phyloP scores from a whole-genome alignment of 148 eudicot species.

The Rhododendron ferrugineum region DNA sequence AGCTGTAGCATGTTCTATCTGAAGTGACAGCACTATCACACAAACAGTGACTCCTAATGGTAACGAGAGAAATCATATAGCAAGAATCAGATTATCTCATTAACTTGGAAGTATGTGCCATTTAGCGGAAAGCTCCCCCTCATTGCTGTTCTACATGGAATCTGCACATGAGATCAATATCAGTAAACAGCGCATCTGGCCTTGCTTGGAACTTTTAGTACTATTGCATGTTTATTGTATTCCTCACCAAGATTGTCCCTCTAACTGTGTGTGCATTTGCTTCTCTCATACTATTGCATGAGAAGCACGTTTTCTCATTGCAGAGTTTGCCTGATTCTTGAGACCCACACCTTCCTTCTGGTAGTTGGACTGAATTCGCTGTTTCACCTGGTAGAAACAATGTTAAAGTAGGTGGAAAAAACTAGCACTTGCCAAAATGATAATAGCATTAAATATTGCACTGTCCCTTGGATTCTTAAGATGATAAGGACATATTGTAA shows the following conservation, averaged over 20 bases:
- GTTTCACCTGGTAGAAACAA: constrained; percentile 47
- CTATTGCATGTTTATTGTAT: background rate
- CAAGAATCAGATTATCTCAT: constrained; percentile 43
- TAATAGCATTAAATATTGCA: background rate
- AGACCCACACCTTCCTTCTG: constrained; percentile 29
- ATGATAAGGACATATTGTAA: background rate
- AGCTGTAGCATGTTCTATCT: background rate
- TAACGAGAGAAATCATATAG: background rate
- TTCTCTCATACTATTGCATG: constrained; percentile 47
- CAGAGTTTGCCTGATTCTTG: constrained; percentile 34
- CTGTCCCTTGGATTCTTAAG: background rate
- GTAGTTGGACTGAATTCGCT: constrained; percentile 41
- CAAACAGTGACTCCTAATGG: background rate
- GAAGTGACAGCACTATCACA: background rate
- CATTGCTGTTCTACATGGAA: constrained; percentile 35
- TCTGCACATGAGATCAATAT: constrained; percentile 28
- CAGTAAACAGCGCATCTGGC: background rate
- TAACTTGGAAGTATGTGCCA: constrained; percentile 26
- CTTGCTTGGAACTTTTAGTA: background rate
- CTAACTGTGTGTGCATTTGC: constrained; percentile 48
- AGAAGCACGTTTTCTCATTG: constrained; percentile 35
- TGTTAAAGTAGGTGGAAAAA: constrained; percentile 2
- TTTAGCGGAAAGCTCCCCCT: constrained; percentile 23
- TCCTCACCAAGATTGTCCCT: constrained; percentile 59
- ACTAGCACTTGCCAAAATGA: background rate